Base-by-base conservation (phyloP, 176 grass and related monocot species). In the Triticum timopheevii region DNA sequence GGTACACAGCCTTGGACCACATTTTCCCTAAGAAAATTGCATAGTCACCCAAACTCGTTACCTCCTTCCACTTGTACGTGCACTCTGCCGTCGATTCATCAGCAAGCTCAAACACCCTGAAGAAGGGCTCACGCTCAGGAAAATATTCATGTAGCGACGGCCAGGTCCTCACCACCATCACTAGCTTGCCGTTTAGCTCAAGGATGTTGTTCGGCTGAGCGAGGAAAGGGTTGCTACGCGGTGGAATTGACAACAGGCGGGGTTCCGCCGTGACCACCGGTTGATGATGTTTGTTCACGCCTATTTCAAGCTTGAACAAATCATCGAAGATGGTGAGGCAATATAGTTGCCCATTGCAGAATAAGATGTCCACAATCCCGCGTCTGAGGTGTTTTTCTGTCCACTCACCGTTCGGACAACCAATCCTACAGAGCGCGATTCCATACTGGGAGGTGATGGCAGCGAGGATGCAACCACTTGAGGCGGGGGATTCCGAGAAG, bases 161-260 rank as follows among this genome's bases (percentile, higher is more conserved):
- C 23, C 11, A 2, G 24, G 10, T 27, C 61, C 61, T 25, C 9
- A 64, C 61, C 61, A 24, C 61, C 61, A 64, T 64, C 24, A 11
- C 4, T 10, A 64, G 61, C 23, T 64, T 64, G 61, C 61, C 61
- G 0, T 64, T 1, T 24, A 64, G 24, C 9, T 25, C 23, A 64
- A 64, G 0, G 4, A 27, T 3, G 10, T 64, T 25, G 4, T 24
- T 25, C 0, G 3, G 10, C 23, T 13, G 23, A 0, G 0, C 1
- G 3, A 2, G 45, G 45, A 15, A 2, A 12, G 3, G 61, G 23
- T 4, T 0, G 10, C 23, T 64, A 64, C 1, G 10, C 23, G 24
- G 10, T 12, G 10, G 23, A 4, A 64, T 13, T 24, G 61, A 10
- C 10, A 25, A 4, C 11, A 25, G 61, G 4, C 12, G 10, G 10